Percentiles rank a stretch among this genome's conserved stretches.
phyloP scores from a whole-genome alignment of 1,139 yeast genomes.

The Yamadazyma siamensis region DNA sequence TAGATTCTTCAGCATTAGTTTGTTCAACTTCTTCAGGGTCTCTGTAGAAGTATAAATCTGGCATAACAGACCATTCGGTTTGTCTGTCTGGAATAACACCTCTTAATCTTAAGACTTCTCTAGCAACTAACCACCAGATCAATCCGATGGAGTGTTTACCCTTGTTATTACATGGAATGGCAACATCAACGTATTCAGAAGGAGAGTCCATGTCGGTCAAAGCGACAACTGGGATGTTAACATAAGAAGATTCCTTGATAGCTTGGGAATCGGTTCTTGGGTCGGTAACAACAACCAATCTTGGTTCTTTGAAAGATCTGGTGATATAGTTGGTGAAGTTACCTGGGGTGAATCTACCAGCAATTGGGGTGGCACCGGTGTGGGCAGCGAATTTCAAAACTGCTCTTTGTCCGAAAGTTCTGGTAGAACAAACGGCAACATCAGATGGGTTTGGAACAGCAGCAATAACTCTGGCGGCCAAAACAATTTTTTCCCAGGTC shows the following conservation, averaged over 20 bases:
- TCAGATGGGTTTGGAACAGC: constrained; percentile 98
- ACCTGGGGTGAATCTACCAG: constrained; percentile 99
- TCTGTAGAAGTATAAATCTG: constrained; percentile 99
- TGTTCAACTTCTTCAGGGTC: constrained; percentile 99
- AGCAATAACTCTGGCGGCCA: constrained; percentile 99
- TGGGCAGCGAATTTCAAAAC: constrained; percentile 99
- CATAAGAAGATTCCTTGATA: constrained; percentile 99
- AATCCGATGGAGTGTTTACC: constrained; percentile 99
- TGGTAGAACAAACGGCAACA: constrained; percentile 98
- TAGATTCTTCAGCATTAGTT: constrained; percentile 65
- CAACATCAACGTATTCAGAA: constrained; percentile 98
- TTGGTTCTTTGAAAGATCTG: constrained; percentile 99
- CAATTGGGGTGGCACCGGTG: constrained; percentile 99
- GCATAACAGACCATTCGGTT: constrained; percentile 98
- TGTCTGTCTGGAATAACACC: constrained; percentile 97
- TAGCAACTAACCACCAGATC: constrained; percentile 98
- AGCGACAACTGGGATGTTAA: constrained; percentile 99
- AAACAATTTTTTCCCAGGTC: constrained; percentile 99
- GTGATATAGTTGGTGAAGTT: constrained; percentile 99
- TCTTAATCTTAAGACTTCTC: constrained; percentile 99
- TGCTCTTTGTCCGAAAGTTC: constrained; percentile 99
- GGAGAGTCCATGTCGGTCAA: constrained; percentile 98
- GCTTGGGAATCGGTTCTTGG: constrained; percentile 99
- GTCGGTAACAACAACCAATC: constrained; percentile 98
- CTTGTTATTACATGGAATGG: constrained; percentile 99